A percentile compares a stretch with the other conserved stretches of the same genome.
phyloP scores from a whole-genome alignment of 2,329 filamentous ascomycete genomes.

The Pleomassaria siparia region DNA sequence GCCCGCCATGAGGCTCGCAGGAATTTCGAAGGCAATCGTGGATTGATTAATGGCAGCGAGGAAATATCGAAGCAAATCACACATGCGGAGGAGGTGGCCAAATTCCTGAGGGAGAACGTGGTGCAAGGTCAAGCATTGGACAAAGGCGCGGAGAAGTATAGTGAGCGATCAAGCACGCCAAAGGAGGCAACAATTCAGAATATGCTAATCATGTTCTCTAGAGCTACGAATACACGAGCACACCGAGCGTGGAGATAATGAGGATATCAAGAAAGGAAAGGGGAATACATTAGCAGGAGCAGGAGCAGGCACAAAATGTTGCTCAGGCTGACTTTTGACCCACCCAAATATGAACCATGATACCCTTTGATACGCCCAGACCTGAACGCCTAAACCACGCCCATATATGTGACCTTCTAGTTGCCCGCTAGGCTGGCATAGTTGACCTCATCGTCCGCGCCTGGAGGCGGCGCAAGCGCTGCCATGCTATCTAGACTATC shows the following conservation, averaged over 20 bases:
- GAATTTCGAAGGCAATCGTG: conserved; percentile 70
- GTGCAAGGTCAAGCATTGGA: conserved; percentile 72
- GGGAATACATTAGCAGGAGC: conserved; percentile 41
- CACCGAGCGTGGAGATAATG: conserved; percentile 91
- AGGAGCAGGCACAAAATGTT: conserved; percentile 40
- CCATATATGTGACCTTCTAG: conserved; percentile 47
- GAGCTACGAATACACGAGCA: conserved; percentile 86
- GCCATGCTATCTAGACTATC: conserved; percentile 48
- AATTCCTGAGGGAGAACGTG: conserved; percentile 77
- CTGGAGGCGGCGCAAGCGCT: conserved; percentile 75
- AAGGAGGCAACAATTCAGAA: neutral
- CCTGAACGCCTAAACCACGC: conserved; percentile 25
- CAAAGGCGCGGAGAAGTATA: conserved; percentile 56
- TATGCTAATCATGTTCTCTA: conserved; percentile 43
- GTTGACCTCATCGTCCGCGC: conserved; percentile 73
- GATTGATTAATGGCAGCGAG: conserved; percentile 59
- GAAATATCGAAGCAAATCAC: conserved; percentile 66
- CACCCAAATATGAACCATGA: conserved; percentile 29
- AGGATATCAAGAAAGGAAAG: conserved; percentile 71
- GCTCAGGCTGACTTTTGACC: conserved; percentile 38
- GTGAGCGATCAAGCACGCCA: conserved; percentile 51
- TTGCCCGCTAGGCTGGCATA: conserved; percentile 87
- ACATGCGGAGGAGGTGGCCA: conserved; percentile 80
- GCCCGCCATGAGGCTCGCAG: conserved; percentile 72
- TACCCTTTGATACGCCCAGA: conserved; percentile 25